These are phyloP conservation scores for Chrysoporthe austroafricana DNA, from an alignment of 2,329 filamentous ascomycete genomes.

Conservation along the genomic window DNA sequence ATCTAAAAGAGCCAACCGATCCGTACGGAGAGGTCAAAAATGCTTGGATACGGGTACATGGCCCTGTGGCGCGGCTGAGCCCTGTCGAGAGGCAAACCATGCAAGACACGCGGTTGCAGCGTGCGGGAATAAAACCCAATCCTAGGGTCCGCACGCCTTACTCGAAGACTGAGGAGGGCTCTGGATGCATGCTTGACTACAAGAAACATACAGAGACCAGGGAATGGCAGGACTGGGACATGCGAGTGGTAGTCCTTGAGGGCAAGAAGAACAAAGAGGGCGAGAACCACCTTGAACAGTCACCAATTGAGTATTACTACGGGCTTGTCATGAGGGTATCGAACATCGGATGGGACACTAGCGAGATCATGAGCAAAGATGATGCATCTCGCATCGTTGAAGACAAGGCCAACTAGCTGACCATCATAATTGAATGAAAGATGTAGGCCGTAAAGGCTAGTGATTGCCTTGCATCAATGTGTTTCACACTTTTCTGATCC, in stretches of 20 bases:
- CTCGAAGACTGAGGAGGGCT: slow-evolving; percentile 3
- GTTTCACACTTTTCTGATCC: no score
- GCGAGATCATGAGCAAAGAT: not conserved
- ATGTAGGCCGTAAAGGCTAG: not conserved
- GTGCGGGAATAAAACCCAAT: not conserved
- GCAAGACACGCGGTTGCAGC: not conserved
- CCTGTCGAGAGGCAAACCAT: not conserved
- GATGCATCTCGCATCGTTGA: slow-evolving; percentile 6
- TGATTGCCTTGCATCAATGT: no score
- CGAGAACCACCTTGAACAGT: not conserved
- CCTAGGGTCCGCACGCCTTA: slow-evolving; percentile 8
- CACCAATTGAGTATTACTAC: not conserved
- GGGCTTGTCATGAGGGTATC: not conserved
- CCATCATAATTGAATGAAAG: not conserved
- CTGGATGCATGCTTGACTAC: not conserved
- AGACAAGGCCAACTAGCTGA: slow-evolving; percentile 11
- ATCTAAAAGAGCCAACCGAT: slow-evolving; percentile 24
- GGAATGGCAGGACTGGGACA: slow-evolving; percentile 9
- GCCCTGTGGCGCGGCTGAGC: slow-evolving; percentile 23
- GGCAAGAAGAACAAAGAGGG: not conserved
- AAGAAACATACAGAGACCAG: not conserved
- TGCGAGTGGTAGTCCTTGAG: slow-evolving; percentile 8
- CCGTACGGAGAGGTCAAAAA: slow-evolving; percentile 28
- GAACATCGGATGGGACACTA: not conserved
- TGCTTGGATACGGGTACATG: slow-evolving; percentile 30